Percentiles rank a stretch among this genome's conserved stretches.
phyloP scores from a whole-genome alignment of 495 filamentous ascomycete species.

The Aspergillus haitiensis region DNA sequence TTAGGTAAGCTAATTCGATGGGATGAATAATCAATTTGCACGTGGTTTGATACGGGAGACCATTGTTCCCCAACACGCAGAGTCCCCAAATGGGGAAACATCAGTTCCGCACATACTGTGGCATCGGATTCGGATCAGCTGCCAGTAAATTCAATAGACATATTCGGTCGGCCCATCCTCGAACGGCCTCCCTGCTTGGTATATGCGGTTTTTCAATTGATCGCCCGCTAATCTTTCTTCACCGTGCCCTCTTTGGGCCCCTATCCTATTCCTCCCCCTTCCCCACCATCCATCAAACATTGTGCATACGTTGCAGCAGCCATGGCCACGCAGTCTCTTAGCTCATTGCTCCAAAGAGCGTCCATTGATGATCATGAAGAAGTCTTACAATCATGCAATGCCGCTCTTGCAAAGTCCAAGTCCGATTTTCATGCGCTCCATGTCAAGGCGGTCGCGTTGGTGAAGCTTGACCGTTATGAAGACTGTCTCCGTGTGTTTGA shows the following conservation, averaged over 20 bases:
- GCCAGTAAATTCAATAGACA: neutral
- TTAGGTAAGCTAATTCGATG: too few species aligned
- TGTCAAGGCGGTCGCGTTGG: conserved; percentile 77
- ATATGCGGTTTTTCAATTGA: conserved; percentile 1
- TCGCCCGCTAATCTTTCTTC: neutral
- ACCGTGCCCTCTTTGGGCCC: conserved; percentile 9
- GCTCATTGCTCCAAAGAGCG: conserved; percentile 55
- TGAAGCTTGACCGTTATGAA: conserved; percentile 92
- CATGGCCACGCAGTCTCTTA: conserved; percentile 55
- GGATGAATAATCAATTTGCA: neutral
- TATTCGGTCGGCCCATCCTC: neutral
- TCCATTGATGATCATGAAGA: conserved; percentile 75
- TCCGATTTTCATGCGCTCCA: conserved; percentile 67
- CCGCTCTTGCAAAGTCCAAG: conserved; percentile 61
- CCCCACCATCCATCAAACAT: neutral
- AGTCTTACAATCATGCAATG: conserved; percentile 69
- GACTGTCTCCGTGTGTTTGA: conserved; percentile 80
- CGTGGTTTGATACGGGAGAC: conserved; percentile 13
- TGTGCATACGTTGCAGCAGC: conserved; percentile 10
- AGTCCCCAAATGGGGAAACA: conserved; percentile 29
- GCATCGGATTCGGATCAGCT: conserved; percentile 6
- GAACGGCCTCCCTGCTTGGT: neutral
- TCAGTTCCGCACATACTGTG: conserved; percentile 22
- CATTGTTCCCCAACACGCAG: conserved; percentile 15
- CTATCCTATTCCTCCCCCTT: neutral